Conservation (phyloP, 192 early-diverging fungal species). For the Ramicandelaber brevisporus region DNA sequence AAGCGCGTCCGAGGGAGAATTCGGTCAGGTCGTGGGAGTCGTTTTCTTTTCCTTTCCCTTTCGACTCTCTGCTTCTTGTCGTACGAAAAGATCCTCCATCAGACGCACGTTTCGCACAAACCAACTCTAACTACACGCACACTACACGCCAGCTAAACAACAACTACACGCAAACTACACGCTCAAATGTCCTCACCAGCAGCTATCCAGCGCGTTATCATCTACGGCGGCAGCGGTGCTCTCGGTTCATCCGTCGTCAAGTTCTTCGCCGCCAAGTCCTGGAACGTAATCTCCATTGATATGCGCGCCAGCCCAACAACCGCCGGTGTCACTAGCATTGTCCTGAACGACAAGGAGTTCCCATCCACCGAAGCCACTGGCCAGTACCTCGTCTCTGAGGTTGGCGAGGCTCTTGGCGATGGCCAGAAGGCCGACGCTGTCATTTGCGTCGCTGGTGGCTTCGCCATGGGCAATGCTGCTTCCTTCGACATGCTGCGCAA, state of each 20-base stretch:
- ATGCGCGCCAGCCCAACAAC: slow-evolving; percentile 45
- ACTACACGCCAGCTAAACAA: too few relatives aligned
- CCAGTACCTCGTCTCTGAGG: slow-evolving; percentile 18
- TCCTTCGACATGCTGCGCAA: slow-evolving; percentile 35
- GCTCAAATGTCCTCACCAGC: too few relatives aligned
- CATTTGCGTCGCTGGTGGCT: slow-evolving; percentile 86
- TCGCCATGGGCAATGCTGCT: slow-evolving; percentile 71
- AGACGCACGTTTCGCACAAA: too few relatives aligned
- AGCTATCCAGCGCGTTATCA: too few relatives aligned
- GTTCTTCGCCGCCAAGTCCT: slow-evolving; percentile 41
- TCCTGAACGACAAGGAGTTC: slow-evolving; percentile 37
- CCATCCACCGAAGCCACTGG: slow-evolving; percentile 18
- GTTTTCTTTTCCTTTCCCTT: too few relatives aligned
- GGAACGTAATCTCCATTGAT: slow-evolving; percentile 58
- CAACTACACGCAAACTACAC: too few relatives aligned
- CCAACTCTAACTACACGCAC: too few relatives aligned
- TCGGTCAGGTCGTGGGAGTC: too few relatives aligned
- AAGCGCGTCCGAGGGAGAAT: too few relatives aligned
- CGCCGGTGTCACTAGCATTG: too few relatives aligned
- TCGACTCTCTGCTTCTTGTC: too few relatives aligned
- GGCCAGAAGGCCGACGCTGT: slow-evolving; percentile 45
- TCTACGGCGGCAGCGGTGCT: slow-evolving; percentile 81
- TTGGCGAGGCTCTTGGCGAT: slow-evolving; percentile 8
- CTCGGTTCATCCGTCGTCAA: slow-evolving; percentile 54
- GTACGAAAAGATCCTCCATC: too few relatives aligned